Evolutionary conservation across 192 early-diverging fungal species (phyloP), one percentile per base, ranked within the genome.

Genomic region (Coemansia sp.): DNA sequence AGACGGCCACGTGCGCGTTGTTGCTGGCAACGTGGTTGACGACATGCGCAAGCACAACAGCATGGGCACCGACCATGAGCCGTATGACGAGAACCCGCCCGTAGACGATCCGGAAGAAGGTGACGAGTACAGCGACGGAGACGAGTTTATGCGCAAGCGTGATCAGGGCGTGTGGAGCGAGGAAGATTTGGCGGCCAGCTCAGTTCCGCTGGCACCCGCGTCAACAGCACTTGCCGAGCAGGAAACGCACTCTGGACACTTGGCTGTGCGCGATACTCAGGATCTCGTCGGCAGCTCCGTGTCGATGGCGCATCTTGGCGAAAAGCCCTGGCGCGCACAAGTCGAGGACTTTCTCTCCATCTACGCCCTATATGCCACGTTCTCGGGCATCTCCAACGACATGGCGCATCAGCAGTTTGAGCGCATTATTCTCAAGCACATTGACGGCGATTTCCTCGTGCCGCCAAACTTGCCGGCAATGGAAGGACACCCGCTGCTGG

Each of bases 81-180:
- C 75, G 11, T 78, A 78, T 48, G 75, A 78, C 69, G 75, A 78
- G 54, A 72, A 78, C 47, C 75, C 75, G 46, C 75, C 75, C 2
- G 75, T 78, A 2, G 69, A 78, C 22, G 75, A 78, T 36, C 75
- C 75, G 2, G 75, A 78, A 28, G 75, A 78, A 44, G 75, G 60
- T 14, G 75, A 78, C 56, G 75, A 78, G 66, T 78, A 78, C 62
- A 72, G 69, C 55, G 75, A 78, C 2, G 69, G 69, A 62, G 69
- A 78, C 9, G 75, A 78, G 54, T 78, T 78, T 56, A 78, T 78
- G 75, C 75, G 75, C 55, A 78, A 78, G 59, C 75, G 75, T 20
- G 75, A 78, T 48, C 17, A 55, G 42, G 69, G 53, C 4, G 64
- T 48, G n/a, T 68, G 65, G 65, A 60, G 62, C 20, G 52, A 64